Base-by-base conservation (phyloP, 306 rosid genomes). In the Phaseolus lunatus region DNA sequence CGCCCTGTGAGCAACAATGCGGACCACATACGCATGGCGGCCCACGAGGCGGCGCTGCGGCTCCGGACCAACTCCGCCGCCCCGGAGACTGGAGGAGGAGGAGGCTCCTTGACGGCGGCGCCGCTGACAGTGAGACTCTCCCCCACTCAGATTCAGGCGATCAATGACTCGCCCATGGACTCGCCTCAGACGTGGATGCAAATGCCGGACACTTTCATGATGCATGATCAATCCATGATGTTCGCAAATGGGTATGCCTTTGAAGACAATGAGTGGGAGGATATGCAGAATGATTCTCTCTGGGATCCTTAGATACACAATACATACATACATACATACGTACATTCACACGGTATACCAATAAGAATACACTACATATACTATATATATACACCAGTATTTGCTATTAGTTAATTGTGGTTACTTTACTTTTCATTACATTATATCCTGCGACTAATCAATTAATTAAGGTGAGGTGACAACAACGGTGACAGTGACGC, bases 1-100 rank as follows among this genome's bases (percentile, higher is more conserved):
- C 84, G 89, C 22, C 98, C 98, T 0, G 70, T 84, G 0, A 85
- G 84, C 68, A 89, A 93, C 59, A 79, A 80, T 27, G 76, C 95
- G 0, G 92, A 89, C 53, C 93, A 92, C 67, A 94, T 94, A 6
- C 96, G 90, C n/a, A 61, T 86, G 84, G 93, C 97, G 0, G 98
- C 98, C 0, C 97, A 94, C 1, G 88, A 87, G 65, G 98, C 98
- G 0, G 98, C 98, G 0, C 23, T 86, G 26, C 73, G 82, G 85
- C 27, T 94, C 0, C 77, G 87, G 79, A 3, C 62, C 27, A 63
- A 62, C 15, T 11, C 52, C 0, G 1, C 3, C 15, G 39, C 33
- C 3, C 10, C 35, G 0, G 71, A 72, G 2, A 18, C 47, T 0
- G 71, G 2, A 0, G 81, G 68, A 1, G 44, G 44, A 39, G 44